These are phyloP conservation scores for Limtongia smithiae DNA, from an alignment of 805 yeast genomes.

Conservation along the genomic window DNA sequence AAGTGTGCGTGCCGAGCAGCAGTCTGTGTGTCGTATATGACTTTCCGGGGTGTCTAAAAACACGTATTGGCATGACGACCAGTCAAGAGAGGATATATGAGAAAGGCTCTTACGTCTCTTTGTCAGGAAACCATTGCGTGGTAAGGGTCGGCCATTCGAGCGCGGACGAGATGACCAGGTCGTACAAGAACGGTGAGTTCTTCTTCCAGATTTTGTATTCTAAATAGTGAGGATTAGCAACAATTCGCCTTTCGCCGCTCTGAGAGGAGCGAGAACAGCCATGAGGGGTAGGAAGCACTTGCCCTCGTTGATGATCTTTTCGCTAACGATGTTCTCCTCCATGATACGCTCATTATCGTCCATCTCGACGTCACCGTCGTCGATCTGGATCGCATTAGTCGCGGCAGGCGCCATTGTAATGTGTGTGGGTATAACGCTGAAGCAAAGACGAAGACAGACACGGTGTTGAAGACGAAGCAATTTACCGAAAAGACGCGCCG, in stretches of 20 bases:
- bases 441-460: neutral
- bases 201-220: constrained; percentile 61
- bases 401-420: neutral
- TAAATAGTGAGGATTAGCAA: constrained; percentile 7
- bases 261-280: neutral
- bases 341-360: constrained; percentile 24
- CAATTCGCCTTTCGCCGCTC: neutral
- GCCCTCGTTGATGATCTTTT: constrained; percentile 28
- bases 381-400: neutral
- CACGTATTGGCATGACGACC: neutral
- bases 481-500: neutral
- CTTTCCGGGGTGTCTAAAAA: constrained; percentile 28
- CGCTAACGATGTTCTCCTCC: constrained; percentile 25
- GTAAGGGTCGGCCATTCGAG: constrained; percentile 64
- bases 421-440: neutral
- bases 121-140: constrained; percentile 62
- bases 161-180: constrained; percentile 49
- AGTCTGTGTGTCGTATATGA: constrained; percentile 44
- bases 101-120: constrained; percentile 32
- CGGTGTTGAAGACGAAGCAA: neutral
- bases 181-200: constrained; percentile 55
- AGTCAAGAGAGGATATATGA: neutral
- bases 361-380: constrained; percentile 7
- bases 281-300: neutral
- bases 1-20: constrained; percentile 61